Base-by-base conservation (phyloP, 1,284 basidiomycete species). In the Abortiporus biennis region DNA sequence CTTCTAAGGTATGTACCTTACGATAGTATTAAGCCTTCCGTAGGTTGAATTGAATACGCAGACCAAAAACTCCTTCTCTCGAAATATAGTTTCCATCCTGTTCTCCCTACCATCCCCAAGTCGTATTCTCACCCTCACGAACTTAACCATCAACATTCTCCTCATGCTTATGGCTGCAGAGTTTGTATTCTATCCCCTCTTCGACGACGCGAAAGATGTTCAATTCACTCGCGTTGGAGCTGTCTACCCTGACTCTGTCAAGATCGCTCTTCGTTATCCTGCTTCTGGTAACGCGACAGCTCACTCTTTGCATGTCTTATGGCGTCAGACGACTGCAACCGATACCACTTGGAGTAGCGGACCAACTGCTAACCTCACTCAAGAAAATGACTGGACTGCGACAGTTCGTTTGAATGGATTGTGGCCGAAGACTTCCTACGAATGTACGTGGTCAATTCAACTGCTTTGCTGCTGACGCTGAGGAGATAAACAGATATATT, bases 341-440 rank as follows among this genome's bases (percentile, higher is more conserved):
- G 38, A 52, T 3, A 39, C 13, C 29, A 16, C 51, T 17, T 84
- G 80, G 81, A 68, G 63, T 40, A 66, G 69, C 31, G 81, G 81
- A 2, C 79, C 80, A 3, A 23, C 57, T 21, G 50, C 80, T 12
- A 59, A 59, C 16, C 62, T 81, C 36, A 54, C 57, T 1, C 57
- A 65, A 24, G 68, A 71, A 9, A 57, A 62, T 16, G 86, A 91
- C 56, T 91, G 83, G 83, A 76, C 78, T 2, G 68, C 67, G 32
- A 78, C 78, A 0, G 74, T 72, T 9, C 68, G 63, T 38, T 53
- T 91, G 29, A 53, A 61, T 16, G 72, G 76, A 16, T 69, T 90
- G 2, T 86, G 79, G 78, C 84, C 86, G 0, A 72, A 68, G 38
- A 86, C 82, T 2, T 58, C 65, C 6, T 91, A 90, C 54, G 81